Evolutionary conservation across 345 rosid species (phyloP).

Genomic region (Streptanthus diversifolius): DNA sequence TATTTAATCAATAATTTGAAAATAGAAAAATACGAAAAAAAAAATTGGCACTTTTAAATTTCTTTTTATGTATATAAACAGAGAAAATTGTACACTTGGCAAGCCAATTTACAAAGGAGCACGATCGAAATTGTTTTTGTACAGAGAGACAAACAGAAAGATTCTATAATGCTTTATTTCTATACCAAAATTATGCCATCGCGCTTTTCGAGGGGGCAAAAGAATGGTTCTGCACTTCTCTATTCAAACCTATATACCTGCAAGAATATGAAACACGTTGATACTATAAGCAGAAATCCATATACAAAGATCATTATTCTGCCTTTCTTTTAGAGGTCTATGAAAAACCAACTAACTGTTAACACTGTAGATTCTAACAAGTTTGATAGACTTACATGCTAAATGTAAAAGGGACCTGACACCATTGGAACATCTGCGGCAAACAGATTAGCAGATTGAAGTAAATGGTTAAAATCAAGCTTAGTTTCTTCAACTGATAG

Average conservation of each 20-base stretch:
- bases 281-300: neutral
- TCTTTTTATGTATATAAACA: slow-evolving; percentile 10
- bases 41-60: neutral
- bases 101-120: slow-evolving; percentile 32
- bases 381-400: slow-evolving; percentile 21
- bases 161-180: slow-evolving; percentile 11
- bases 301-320: neutral
- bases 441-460: slow-evolving; percentile 1
- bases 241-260: slow-evolving; percentile 37
- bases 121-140: slow-evolving; percentile 12
- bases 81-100: slow-evolving; percentile 25
- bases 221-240: slow-evolving; percentile 38
- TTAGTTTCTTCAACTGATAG: slow-evolving; percentile 7
- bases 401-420: slow-evolving; percentile 13
- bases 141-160: slow-evolving; percentile 18
- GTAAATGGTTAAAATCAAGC: neutral
- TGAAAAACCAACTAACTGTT: neutral
- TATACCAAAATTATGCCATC: slow-evolving; percentile 38
- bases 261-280: slow-evolving; percentile 11
- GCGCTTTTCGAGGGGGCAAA: slow-evolving; percentile 29
- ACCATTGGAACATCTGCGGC: slow-evolving; percentile 21
- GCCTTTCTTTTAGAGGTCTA: neutral
- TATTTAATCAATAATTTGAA: neutral
- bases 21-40: neutral
- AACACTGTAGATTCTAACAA: too few relatives aligned